phyloP scores from a whole-genome alignment of 2,329 filamentous ascomycete species.

The Sporothrix pseudoabietina region DNA sequence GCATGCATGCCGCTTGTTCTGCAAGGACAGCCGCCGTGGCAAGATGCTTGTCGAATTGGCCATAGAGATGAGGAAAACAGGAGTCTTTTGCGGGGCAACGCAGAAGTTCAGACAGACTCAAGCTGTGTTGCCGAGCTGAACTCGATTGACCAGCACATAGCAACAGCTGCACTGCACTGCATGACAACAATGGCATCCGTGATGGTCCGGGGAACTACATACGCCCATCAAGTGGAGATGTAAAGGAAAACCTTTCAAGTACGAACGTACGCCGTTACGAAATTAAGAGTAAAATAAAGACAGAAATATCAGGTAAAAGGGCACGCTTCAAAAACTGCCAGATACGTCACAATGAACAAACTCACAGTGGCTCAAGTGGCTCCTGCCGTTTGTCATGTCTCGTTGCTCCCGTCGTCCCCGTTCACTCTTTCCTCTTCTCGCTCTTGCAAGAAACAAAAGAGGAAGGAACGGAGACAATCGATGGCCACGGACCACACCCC shows the following conservation, averaged over 20 bases:
- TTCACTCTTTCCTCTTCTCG: neutral
- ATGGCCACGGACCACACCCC: neutral
- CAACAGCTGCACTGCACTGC: neutral
- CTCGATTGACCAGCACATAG: neutral
- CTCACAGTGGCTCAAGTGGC: neutral
- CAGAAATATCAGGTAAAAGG: neutral
- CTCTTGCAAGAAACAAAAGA: neutral
- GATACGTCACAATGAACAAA: slow-evolving; percentile 8
- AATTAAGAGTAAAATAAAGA: neutral
- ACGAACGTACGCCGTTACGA: neutral
- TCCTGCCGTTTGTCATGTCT: neutral
- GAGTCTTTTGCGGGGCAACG: neutral
- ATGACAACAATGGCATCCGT: neutral
- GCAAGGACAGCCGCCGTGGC: slow-evolving; percentile 13
- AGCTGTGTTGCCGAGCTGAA: neutral
- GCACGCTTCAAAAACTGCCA: too few relatives aligned
- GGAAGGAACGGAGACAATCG: neutral
- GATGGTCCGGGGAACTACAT: neutral
- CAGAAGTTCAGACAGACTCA: neutral
- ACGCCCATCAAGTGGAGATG: neutral
- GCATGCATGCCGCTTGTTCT: slow-evolving; percentile 13
- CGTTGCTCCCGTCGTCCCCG: neutral
- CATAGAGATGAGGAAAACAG: neutral
- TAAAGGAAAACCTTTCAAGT: neutral
- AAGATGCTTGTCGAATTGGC: neutral